phyloP scores from a whole-genome alignment of 2,329 filamentous ascomycete species.

The Talaromyces marneffei region DNA sequence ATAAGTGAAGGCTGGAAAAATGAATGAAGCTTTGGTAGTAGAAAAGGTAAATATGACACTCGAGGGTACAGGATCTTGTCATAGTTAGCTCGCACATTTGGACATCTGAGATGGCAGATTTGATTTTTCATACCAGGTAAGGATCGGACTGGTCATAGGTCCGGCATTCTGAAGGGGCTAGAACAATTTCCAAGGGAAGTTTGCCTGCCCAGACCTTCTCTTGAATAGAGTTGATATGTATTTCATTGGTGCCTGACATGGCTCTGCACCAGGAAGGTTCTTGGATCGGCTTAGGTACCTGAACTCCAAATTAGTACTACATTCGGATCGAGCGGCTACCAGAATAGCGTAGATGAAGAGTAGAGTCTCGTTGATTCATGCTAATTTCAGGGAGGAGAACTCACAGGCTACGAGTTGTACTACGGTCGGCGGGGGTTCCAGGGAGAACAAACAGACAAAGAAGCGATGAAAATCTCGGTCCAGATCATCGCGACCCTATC shows the following conservation, averaged over 20 bases:
- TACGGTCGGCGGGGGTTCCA: not conserved
- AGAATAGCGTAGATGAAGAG: not conserved
- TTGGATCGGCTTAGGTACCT: not conserved
- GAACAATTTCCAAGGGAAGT: conserved; percentile 54
- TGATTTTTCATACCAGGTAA: conserved; percentile 47
- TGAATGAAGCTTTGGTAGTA: conserved; percentile 56
- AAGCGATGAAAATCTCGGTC: not conserved
- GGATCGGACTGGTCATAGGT: conserved; percentile 56
- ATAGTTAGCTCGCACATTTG: not conserved
- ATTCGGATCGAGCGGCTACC: not conserved
- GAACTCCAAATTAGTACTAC: not conserved
- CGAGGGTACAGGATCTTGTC: conserved; percentile 56
- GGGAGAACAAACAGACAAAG: not conserved
- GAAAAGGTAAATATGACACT: conserved; percentile 62
- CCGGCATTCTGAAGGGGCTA: conserved; percentile 55
- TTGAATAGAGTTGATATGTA: conserved; percentile 30
- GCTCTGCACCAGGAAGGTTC: not conserved
- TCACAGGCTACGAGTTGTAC: not conserved
- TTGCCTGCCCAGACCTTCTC: conserved; percentile 54
- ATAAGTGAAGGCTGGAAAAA: conserved; percentile 59
- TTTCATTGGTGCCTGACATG: conserved; percentile 15
- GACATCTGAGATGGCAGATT: not conserved
- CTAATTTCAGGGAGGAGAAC: not conserved
- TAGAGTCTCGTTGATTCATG: not conserved
- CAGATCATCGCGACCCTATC: not conserved